Evolutionary conservation across 148 eudicot genomes (phyloP).

Genomic region (Bassia scoparia): DNA sequence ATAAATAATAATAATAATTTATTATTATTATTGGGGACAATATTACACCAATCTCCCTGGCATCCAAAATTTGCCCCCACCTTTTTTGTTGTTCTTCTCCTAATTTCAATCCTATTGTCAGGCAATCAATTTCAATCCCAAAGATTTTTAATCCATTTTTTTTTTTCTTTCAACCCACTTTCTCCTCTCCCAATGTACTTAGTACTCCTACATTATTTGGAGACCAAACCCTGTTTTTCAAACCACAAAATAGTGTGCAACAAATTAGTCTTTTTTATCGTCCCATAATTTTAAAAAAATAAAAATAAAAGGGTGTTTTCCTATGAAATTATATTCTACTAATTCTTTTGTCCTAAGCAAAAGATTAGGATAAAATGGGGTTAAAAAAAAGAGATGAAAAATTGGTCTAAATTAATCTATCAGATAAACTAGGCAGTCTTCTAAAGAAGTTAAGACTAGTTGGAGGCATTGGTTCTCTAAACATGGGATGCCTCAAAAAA

Average conservation of each 20-base stretch:
- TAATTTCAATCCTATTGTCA: constrained; percentile 27
- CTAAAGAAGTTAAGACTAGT: constrained; percentile 84
- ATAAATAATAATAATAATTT: too few relatives aligned
- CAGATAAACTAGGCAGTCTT: constrained; percentile 89
- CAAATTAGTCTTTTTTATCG: background rate
- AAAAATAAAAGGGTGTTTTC: constrained; percentile 3
- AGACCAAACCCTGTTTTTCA: constrained; percentile 11
- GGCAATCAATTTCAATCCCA: constrained; percentile 25
- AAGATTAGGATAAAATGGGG: background rate
- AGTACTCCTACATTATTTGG: constrained; percentile 1
- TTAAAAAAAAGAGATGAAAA: background rate
- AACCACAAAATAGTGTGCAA: constrained; percentile 1
- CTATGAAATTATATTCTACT: constrained; percentile 17
- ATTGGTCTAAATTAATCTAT: constrained; percentile 55
- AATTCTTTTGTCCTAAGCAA: constrained; percentile 6
- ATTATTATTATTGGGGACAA: constrained; percentile 16
- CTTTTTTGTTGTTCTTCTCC: constrained; percentile 8
- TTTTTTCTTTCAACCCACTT: background rate
- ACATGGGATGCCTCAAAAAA: constrained; percentile 95
- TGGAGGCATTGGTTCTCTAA: constrained; percentile 96
- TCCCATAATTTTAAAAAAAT: background rate
- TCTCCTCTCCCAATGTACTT: constrained; percentile 13
- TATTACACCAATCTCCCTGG: constrained; percentile 16
- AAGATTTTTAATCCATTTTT: constrained; percentile 1
- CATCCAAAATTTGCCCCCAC: constrained; percentile 21